phyloP scores from a whole-genome alignment of 768 basidiomycete species.

The Boletus subparvulus region DNA sequence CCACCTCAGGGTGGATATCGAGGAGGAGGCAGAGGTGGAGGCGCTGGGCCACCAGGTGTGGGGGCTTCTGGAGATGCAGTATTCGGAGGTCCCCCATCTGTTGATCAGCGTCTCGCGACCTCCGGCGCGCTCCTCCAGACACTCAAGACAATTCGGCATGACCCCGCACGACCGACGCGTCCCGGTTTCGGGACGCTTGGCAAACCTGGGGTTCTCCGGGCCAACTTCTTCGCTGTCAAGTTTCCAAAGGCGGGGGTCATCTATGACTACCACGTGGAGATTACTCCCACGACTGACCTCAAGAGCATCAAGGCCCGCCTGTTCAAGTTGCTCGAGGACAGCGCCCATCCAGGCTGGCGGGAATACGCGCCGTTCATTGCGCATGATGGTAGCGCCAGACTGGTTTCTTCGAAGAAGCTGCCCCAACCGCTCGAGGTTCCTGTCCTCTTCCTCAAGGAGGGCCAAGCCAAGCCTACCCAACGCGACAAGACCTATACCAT shows the following conservation, averaged over 20 bases:
- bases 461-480: constrained; percentile 32
- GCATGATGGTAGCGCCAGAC: constrained; percentile 43
- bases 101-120: constrained; percentile 35
- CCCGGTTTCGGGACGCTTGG: constrained; percentile 48
- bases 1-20: constrained; percentile 7
- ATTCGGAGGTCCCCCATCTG: constrained; percentile 32
- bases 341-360: constrained; percentile 37
- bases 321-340: constrained; percentile 43
- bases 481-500: constrained; percentile 39
- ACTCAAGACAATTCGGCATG: constrained; percentile 31
- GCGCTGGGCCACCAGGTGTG: constrained; percentile 28
- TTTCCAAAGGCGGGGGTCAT: constrained; percentile 39
- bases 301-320: constrained; percentile 42
- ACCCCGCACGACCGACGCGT: constrained; percentile 42
- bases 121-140: constrained; percentile 27
- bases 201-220: constrained; percentile 39
- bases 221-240: constrained; percentile 51
- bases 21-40: constrained; percentile 24
- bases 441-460: constrained; percentile 42
- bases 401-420: constrained; percentile 42
- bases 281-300: constrained; percentile 36
- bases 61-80: constrained; percentile 26
- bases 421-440: constrained; percentile 36
- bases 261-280: constrained; percentile 45
- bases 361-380: constrained; percentile 34